These are phyloP conservation scores for Hypericum perforatum DNA, from an alignment of 345 rosid genomes.

Conservation along the genomic window DNA sequence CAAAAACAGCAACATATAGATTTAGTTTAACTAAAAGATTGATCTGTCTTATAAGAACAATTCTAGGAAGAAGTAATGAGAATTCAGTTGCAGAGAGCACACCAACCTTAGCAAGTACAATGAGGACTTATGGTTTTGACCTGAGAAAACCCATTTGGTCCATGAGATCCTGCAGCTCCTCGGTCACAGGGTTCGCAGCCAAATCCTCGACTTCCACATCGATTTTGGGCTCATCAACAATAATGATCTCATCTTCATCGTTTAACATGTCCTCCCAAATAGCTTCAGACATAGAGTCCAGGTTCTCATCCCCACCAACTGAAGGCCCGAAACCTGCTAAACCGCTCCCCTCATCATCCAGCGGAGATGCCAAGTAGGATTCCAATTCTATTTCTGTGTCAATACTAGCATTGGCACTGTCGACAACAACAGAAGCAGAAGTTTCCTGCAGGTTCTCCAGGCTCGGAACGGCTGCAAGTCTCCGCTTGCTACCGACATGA, in stretches of 20 bases:
- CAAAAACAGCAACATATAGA: too few species aligned
- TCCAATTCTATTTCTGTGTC: slow-evolving; percentile 38
- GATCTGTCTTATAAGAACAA: background rate
- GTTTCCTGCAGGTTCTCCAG: slow-evolving; percentile 34
- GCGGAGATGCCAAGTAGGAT: slow-evolving; percentile 34
- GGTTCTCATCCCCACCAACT: slow-evolving; percentile 8
- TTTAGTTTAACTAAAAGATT: slow-evolving; percentile 15
- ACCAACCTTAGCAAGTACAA: slow-evolving; percentile 6
- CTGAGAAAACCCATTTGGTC: slow-evolving; percentile 62
- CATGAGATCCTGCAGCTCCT: slow-evolving; percentile 44
- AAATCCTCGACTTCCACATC: slow-evolving; percentile 51
- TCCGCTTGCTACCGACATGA: slow-evolving; percentile 44
- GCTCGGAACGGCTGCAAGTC: slow-evolving; percentile 42
- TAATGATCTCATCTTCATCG: slow-evolving; percentile 24
- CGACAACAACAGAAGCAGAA: slow-evolving; percentile 6
- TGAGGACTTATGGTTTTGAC: slow-evolving; percentile 30
- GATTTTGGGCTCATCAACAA: slow-evolving; percentile 23
- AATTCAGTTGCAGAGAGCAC: slow-evolving; percentile 29
- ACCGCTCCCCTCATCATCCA: slow-evolving; percentile 38
- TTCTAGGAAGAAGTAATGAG: slow-evolving; percentile 9
- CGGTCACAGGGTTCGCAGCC: slow-evolving; percentile 29
- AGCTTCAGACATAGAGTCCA: slow-evolving; percentile 25
- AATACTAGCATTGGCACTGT: slow-evolving; percentile 9
- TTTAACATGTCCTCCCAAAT: slow-evolving; percentile 38
- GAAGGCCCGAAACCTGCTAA: slow-evolving; percentile 13